Percentiles rank a stretch among this genome's conserved stretches.
These are phyloP conservation scores for Cyclotella cryptica DNA, from an alignment of 108 stramenopile genomes.

Conservation along the genomic window DNA sequence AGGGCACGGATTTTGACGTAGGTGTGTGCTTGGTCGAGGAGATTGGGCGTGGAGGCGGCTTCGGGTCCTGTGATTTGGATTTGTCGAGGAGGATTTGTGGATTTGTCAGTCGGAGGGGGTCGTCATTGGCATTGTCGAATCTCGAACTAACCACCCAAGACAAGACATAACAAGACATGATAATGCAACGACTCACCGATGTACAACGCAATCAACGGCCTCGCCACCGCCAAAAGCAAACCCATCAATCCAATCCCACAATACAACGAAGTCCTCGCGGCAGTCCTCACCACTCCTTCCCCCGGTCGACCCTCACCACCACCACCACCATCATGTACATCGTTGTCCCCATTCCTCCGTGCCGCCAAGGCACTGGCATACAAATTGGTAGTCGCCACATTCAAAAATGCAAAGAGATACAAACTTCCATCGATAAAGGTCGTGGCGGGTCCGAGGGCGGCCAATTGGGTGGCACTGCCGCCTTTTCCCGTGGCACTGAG, in stretches of 20 bases:
- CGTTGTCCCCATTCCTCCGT: neutral
- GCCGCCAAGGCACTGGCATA: conserved; percentile 77
- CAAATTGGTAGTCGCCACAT: conserved; percentile 90
- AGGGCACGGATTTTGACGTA: conserved; percentile 85
- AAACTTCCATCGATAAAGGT: conserved; percentile 90
- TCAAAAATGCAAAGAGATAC: conserved; percentile 88
- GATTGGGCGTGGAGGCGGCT: conserved; percentile 66
- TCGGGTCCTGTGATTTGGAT: conserved; percentile 50
- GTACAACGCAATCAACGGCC: conserved; percentile 78
- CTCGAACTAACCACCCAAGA: too few species aligned
- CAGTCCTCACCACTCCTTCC: conserved; percentile 81
- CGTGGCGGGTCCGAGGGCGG: conserved; percentile 78
- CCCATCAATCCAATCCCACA: conserved; percentile 80
- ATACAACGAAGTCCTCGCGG: conserved; percentile 64
- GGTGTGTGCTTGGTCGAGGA: conserved; percentile 57
- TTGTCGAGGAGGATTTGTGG: neutral
- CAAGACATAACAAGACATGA: too few species aligned
- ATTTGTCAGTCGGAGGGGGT: too few species aligned
- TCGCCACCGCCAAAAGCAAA: conserved; percentile 62
- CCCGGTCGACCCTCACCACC: conserved; percentile 38
- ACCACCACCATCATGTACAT: conserved; percentile 24
- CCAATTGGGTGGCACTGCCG: conserved; percentile 57
- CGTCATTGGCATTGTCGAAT: too few species aligned
- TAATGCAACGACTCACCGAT: conserved; percentile 84
- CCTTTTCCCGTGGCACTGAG: conserved; percentile 58